Base-by-base conservation (phyloP, 352 stramenopile species). In the Globisporangium ultimum region DNA sequence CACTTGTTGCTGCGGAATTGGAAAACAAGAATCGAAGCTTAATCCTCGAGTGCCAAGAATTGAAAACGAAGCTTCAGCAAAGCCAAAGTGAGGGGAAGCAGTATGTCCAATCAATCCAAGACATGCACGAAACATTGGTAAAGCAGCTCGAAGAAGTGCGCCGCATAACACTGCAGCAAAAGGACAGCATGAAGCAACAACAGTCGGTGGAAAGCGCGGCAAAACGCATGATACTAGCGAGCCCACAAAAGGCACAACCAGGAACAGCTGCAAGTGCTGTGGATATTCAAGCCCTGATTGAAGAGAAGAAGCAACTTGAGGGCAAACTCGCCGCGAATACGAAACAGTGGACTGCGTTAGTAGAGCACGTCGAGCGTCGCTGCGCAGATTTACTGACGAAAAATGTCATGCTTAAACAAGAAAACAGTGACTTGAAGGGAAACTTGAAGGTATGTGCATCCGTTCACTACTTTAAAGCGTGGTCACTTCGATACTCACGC, bases 351-450 rank as follows among this genome's bases (percentile, higher is more conserved):
- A 68, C 71, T 47, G 48, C 53, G 32, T 32, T 64, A 13, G 50
- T 85, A 8, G 79, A 91, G 42, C 66, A 87, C 45, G 74, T 77
- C 1, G 81, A 91, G 51, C 66, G 68, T 18, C 69, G 79, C 0
- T 88, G 81, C 34, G 78, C 78, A 7, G 72, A 84, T 43, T 59
- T 91, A 41, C 57, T 86, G 22, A 90, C 80, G 7, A 86, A 88
- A 47, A 89, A 87, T 41, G 77, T 84, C 32, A 91, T 91, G 79
- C 64, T 91, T 8, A 68, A 43, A 0, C 78, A 91, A 58, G 79
- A 89, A 46, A 87, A 89, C 34, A 56, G 72, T 17, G 67, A 75
- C 28, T 64, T 89, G 15, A 76, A 64, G 12, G 61, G 67, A 1
- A 69, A 75, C 13, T 46, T 90, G 17, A 80, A 61, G 46, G 55